Base-by-base conservation (phyloP, 371 early-diverging fungal species). In the Mucor racemosus region DNA sequence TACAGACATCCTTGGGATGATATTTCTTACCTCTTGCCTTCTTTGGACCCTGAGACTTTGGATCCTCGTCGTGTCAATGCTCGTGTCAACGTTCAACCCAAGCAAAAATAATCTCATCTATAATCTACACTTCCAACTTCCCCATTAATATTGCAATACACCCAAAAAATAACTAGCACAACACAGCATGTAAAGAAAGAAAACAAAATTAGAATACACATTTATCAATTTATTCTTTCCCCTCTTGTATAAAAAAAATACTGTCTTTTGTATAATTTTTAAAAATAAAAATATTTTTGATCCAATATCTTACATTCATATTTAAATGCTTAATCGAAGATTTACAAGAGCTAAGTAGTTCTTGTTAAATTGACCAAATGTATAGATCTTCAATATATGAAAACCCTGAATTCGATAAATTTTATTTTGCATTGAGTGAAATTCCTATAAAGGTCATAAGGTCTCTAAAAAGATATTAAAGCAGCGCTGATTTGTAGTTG, bases 1-100 rank as follows among this genome's bases (percentile, higher is more conserved):
- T 98, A 98, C 91, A 86, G 97, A 73, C 98, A 97, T 85, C 97
- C 97, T 71, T 96, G 95, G 95, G 98, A 98, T 80, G 98, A 98
- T 80, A 98, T 98, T 72, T 93, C 94, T 65, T 98, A 97, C 83
- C 83, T 93, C 54, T 86, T 88, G 63, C 92, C 93, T 42, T 72
- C 83, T 9, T 62, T 82, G 66, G 77, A 82, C 56, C 79, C 82
- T 26, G 69, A 79, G 44, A 76, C 79, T 33, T 72, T 83, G 19
- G 84, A 83, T 57, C 84, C 84, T 69, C 78, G 84, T 33, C 78
- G 84, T 59, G 79, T 83, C 68, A 83, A 70, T 67, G 78, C 81
- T 58, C 81, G 81, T 61, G 81, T 81, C 60, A 81, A 81, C 62
- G 81, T 81, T 48, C 75, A 81, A 68, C 65, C 72, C 36, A 72